Conservation (phyloP, 495 filamentous ascomycete genomes). For the Penicillium goetzii region DNA sequence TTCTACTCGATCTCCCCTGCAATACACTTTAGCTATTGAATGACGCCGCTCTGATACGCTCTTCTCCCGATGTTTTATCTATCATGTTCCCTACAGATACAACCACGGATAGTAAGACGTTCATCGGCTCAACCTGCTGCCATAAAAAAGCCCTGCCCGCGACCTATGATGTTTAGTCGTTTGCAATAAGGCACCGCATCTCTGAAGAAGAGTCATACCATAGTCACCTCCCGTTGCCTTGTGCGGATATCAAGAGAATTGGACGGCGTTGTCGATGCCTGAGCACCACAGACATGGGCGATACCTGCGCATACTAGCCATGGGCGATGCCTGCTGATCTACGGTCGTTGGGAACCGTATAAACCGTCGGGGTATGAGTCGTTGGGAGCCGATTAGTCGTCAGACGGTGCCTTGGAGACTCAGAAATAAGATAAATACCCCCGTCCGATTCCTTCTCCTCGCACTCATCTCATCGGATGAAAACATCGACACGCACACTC, state of each 20-base stretch:
- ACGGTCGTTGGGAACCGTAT: too few relatives aligned
- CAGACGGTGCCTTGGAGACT: neutral
- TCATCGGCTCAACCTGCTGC: neutral
- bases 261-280: neutral
- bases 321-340: neutral
- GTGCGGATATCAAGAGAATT: neutral
- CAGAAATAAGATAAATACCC: neutral
- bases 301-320: neutral
- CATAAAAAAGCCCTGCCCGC: neutral
- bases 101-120: neutral
- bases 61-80: neutral
- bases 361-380: neutral
- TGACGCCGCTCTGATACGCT: neutral
- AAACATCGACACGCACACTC: neutral
- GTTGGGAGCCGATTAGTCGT: neutral
- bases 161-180: neutral
- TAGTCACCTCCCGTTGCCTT: conserved; percentile 4
- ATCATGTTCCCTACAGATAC: neutral
- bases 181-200: neutral
- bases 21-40: neutral
- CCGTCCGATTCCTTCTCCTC: neutral
- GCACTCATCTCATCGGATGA: neutral
- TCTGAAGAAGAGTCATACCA: neutral
- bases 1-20: neutral
- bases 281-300: neutral